Base-by-base conservation (phyloP, 1,284 basidiomycete genomes). In the Chalciporus sp. region DNA sequence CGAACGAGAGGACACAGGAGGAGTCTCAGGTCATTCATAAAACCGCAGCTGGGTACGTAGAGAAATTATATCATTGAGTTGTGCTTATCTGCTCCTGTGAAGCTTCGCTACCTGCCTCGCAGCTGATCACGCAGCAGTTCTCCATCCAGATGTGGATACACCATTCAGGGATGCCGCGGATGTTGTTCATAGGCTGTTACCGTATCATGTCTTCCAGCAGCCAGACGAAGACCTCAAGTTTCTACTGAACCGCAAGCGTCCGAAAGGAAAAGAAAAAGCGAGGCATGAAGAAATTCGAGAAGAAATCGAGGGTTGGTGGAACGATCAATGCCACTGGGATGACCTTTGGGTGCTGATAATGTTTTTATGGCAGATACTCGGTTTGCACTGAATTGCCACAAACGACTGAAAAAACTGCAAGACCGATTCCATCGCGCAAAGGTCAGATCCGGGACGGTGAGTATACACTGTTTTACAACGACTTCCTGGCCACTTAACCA, bases 201-300 rank as follows among this genome's bases (percentile, higher is more conserved):
- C 89, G 0, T 92, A 88, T 66, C 89, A 92, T 65, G 71, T 92
- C 49, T 90, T 85, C 60, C 86, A 88, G 59, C 84, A 88, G 53
- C 88, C 88, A 0, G 71, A 71, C 52, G 82, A 85, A 42, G 90
- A 91, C 61, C 60, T 88, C 54, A 67, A 71, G 17, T 40, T 60
- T 9, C 49, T 76, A 14, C 29, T 57, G 39, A 40, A 49, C 47
- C 60, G 55, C 46, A 69, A 65, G 20, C 76, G 71, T 53, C 72
- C 73, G 41, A 89, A 90, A 67, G 80, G 83, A 7, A 88, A 88
- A 64, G 80, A 71, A 55, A 84, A 76, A 59, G 79, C 80, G 1
- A 74, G 43, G 19, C 69, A 78, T 47, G 62, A 69, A 28, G 75
- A 79, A 51, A 62, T 79, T 16, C 68, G 69, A 51, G 73, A 77